Conservation (phyloP, 108 stramenopile genomes). For the Stephanodiscus minutulus region DNA sequence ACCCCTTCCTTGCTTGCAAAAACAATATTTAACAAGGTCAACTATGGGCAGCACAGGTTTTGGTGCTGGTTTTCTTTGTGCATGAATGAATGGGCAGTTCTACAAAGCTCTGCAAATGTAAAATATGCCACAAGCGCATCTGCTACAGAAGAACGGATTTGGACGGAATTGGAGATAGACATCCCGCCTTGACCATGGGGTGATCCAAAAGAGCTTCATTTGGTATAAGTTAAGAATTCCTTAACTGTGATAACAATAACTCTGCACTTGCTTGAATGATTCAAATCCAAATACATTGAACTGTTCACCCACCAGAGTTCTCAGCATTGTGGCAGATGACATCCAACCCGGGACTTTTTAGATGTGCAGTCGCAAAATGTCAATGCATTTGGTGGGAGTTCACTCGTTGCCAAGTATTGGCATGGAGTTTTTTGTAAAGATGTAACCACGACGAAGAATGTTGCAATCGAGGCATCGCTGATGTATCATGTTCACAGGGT, state of each 20-base stretch:
- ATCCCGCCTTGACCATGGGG: conserved; percentile 2
- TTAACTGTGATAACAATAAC: too few relatives aligned
- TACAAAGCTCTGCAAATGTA: conserved; percentile 14
- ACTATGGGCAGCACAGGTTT: conserved; percentile 32
- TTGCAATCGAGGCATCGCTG: conserved; percentile 22
- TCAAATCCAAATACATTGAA: too few relatives aligned
- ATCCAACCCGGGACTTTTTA: conserved; percentile 16
- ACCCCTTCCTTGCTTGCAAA: not conserved
- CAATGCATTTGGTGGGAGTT: conserved; percentile 26
- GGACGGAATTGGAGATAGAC: not conserved
- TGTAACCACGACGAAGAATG: conserved; percentile 11
- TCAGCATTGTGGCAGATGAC: conserved; percentile 26
- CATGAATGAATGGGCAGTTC: conserved; percentile 25
- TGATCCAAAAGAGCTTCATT: conserved; percentile 9
- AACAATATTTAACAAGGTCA: conserved; percentile 7
- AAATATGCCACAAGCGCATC: conserved; percentile 4
- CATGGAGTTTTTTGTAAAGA: conserved; percentile 9
- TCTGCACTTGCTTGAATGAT: too few relatives aligned
- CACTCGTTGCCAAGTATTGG: conserved; percentile 24
- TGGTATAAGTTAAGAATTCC: not conserved
- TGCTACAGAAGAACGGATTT: not conserved
- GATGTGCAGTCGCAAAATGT: conserved; percentile 23
- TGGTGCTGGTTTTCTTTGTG: conserved; percentile 21
- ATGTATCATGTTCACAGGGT: conserved; percentile 18
- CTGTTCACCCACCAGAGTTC: conserved; percentile 1